phyloP scores from a whole-genome alignment of 1,139 yeast genomes.

The Saccharomycopsis hybrid region DNA sequence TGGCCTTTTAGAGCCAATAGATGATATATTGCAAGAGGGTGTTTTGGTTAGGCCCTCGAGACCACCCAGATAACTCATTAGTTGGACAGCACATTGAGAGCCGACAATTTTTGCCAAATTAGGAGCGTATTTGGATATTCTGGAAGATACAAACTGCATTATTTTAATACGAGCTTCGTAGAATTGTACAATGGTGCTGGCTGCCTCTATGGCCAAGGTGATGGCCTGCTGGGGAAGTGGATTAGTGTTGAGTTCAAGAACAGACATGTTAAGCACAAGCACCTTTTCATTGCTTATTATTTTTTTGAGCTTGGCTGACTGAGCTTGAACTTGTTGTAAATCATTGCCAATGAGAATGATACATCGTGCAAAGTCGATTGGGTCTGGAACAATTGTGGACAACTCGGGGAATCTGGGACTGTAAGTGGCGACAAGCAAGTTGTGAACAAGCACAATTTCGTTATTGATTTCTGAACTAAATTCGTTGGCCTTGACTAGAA shows the following conservation, averaged over 20 bases:
- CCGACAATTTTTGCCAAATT: slow-evolving; percentile 73
- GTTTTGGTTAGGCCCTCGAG: slow-evolving; percentile 58
- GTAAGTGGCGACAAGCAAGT: slow-evolving; percentile 49
- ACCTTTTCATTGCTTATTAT: slow-evolving; percentile 58
- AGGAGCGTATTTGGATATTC: slow-evolving; percentile 65
- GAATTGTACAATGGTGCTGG: slow-evolving; percentile 43
- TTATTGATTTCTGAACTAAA: slow-evolving; percentile 47
- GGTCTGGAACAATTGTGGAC: slow-evolving; percentile 54
- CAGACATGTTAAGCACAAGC: slow-evolving; percentile 70
- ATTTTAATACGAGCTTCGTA: slow-evolving; percentile 39
- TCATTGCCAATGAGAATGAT: slow-evolving; percentile 49
- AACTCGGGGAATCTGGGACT: slow-evolving; percentile 65
- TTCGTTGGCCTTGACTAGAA: slow-evolving; percentile 51
- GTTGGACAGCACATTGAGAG: slow-evolving; percentile 64
- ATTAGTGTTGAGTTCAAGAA: slow-evolving; percentile 37
- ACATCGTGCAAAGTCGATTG: slow-evolving; percentile 56
- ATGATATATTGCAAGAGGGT: slow-evolving; percentile 80
- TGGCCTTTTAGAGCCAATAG: slow-evolving; percentile 62
- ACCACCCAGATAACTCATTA: slow-evolving; percentile 64
- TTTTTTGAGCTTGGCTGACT: slow-evolving; percentile 32
- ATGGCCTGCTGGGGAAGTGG: slow-evolving; percentile 35
- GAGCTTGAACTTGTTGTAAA: slow-evolving; percentile 30
- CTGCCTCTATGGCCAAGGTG: slow-evolving; percentile 37
- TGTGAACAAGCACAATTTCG: slow-evolving; percentile 48
- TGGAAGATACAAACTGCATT: slow-evolving; percentile 48